These are phyloP conservation scores for Friedmanniomyces simplex DNA, from an alignment of 495 filamentous ascomycete genomes.

Conservation along the genomic window DNA sequence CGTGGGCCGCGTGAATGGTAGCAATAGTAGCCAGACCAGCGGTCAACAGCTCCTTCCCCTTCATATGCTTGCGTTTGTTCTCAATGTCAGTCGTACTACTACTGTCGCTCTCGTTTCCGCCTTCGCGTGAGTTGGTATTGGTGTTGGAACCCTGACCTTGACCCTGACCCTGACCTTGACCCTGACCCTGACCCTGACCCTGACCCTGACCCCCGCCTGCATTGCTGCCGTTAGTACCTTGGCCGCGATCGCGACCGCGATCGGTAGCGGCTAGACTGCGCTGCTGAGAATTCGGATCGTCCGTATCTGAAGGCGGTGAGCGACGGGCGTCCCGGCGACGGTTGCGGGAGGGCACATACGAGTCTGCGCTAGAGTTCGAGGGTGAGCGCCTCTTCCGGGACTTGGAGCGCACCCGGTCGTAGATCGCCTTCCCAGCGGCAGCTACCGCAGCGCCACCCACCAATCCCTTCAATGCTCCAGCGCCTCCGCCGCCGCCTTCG, in stretches of 20 bases:
- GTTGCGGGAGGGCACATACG: slow-evolving; percentile 42
- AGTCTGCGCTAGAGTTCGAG: slow-evolving; percentile 40
- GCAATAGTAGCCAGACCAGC: slow-evolving; percentile 77
- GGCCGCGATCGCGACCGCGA: slow-evolving; percentile 16
- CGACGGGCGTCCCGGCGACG: slow-evolving; percentile 20
- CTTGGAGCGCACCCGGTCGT: slow-evolving; percentile 53
- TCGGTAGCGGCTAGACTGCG: slow-evolving; percentile 13
- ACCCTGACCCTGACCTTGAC: not conserved
- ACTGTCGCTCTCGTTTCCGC: slow-evolving; percentile 22
- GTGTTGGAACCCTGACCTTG: too few species aligned
- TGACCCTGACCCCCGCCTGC: not conserved
- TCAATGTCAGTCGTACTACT: slow-evolving; percentile 71
- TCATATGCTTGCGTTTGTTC: slow-evolving; percentile 62
- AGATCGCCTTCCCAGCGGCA: slow-evolving; percentile 68
- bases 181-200: slow-evolving; percentile 1
- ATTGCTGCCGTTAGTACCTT: slow-evolving; percentile 5
- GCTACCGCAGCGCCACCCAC: slow-evolving; percentile 68
- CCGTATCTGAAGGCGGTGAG: slow-evolving; percentile 23
- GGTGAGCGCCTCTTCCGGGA: slow-evolving; percentile 36
- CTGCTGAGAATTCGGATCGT: slow-evolving; percentile 8
- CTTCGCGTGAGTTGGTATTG: not conserved
- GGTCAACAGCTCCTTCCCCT: slow-evolving; percentile 73
- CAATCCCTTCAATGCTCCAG: slow-evolving; percentile 49
- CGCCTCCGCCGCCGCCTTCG: slow-evolving; percentile 26
- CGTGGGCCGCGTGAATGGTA: slow-evolving; percentile 79